These are phyloP conservation scores for Suillus luteus DNA, from an alignment of 768 basidiomycete genomes.

Conservation along the genomic window DNA sequence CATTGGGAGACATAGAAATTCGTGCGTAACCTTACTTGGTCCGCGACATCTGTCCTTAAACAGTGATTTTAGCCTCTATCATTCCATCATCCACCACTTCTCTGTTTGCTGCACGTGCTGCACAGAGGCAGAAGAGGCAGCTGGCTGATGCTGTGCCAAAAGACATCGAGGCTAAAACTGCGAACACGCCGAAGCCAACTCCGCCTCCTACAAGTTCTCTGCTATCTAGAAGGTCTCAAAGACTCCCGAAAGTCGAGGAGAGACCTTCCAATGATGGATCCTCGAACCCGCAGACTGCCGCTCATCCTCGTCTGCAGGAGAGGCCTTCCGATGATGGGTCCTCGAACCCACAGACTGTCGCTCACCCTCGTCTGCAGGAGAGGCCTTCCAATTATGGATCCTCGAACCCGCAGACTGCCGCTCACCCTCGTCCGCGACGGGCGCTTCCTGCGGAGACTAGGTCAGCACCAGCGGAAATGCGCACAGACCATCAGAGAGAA, in stretches of 20 bases:
- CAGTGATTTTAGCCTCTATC: not conserved
- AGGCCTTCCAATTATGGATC: not conserved
- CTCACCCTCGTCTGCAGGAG: not conserved
- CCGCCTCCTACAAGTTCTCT: not conserved
- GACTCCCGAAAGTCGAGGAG: not conserved
- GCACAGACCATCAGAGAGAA: not conserved
- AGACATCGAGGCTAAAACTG: not conserved
- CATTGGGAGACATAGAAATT: conserved; percentile 25
- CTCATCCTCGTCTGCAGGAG: not conserved
- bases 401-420: not conserved
- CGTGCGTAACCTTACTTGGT: conserved; percentile 18
- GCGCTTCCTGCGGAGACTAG: not conserved
- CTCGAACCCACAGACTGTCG: not conserved
- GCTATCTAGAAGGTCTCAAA: conserved; percentile 2
- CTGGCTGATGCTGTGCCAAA: not conserved
- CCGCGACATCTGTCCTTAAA: not conserved
- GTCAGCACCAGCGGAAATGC: not conserved
- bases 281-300: not conserved
- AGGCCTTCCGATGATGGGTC: not conserved
- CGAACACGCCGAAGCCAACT: not conserved
- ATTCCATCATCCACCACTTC: conserved; percentile 5
- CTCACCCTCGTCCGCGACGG: not conserved
- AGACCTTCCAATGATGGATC: not conserved
- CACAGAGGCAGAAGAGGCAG: conserved; percentile 6
- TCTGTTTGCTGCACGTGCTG: conserved; percentile 10